Base-by-base conservation (phyloP, 1,139 yeast genomes). In the Pichia sp. region DNA sequence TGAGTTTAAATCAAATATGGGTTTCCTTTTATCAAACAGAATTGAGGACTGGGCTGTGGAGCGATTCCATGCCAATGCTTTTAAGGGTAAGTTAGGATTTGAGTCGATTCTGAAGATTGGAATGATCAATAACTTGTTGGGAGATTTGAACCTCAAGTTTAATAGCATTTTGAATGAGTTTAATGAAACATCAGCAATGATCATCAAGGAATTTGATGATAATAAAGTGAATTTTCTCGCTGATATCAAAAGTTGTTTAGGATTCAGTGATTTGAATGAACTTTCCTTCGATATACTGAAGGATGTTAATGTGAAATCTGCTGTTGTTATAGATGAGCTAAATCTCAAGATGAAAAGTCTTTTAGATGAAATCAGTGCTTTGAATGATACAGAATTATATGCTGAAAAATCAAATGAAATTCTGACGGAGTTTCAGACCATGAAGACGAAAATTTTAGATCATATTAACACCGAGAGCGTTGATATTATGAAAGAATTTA, bases 31-130 rank as follows among this genome's bases (percentile, higher is more conserved):
- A 90, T 4, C 85, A 95, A 63, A 85, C 81, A 82, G 84, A 63
- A 71, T 92, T 51, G 98, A 92, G 62, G 94, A 86, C 42, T 92
- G 96, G 95, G 79, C 92, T 1, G 82, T 87, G 4, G 87, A 85
- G 57, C 71, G 97, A 60, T 92, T 90, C 64, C 79, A 81, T 37
- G 95, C 85, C 59, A 92, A 92, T 63, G 97, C 97, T 6, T 67
- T 66, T 44, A 77, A 77, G 52, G 98, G 97, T 28, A 82, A 79
- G 54, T 57, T 67, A 33, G 98, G 97, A 0, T 90, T 92, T 59
- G 97, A 90, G 54, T 65, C 77, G 5, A 96, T 90, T 5, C 69
- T 90, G 47, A 46, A 54, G 38, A 34, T 61, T 26, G 64, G 61
- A 33, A 42, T 49, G 34, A 50, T 55, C 29, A 53, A 54, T 53